These are phyloP conservation scores for Alternaria sp. DNA, from an alignment of 2,329 filamentous ascomycete species.

Conservation along the genomic window DNA sequence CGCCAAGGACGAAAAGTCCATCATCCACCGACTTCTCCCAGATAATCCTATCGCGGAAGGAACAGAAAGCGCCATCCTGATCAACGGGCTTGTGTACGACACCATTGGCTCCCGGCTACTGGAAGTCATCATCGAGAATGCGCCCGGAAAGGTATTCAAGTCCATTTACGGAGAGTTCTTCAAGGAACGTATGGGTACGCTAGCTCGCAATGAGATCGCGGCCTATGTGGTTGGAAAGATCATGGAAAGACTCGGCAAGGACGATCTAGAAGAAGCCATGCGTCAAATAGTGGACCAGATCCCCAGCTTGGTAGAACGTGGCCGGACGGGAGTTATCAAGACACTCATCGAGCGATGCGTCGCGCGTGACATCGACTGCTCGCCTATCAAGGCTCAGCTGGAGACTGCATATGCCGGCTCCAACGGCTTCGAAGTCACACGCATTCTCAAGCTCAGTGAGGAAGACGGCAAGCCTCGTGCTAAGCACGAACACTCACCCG, in stretches of 20 bases:
- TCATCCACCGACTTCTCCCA: conserved; percentile 79
- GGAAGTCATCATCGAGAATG: conserved; percentile 81
- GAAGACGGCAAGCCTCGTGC: conserved; percentile 43
- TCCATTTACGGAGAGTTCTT: conserved; percentile 81
- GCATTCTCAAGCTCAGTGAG: conserved; percentile 65
- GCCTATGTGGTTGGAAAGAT: conserved; percentile 85
- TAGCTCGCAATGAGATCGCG: conserved; percentile 88
- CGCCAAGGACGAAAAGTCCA: conserved; percentile 68
- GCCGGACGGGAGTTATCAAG: conserved; percentile 79
- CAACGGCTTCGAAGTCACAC: conserved; percentile 62
- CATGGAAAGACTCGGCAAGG: conserved; percentile 82
- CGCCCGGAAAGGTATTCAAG: conserved; percentile 91
- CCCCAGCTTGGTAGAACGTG: conserved; percentile 73
- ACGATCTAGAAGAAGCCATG: conserved; percentile 79
- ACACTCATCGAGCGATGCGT: conserved; percentile 83
- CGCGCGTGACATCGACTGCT: conserved; percentile 67
- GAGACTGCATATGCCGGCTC: conserved; percentile 62
- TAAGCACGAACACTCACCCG: conserved; percentile 42
- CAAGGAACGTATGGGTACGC: conserved; percentile 76
- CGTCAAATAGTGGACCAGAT: conserved; percentile 76
- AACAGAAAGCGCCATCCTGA: conserved; percentile 76
- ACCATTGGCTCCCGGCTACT: conserved; percentile 87
- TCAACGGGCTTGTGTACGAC: conserved; percentile 89
- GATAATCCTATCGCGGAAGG: conserved; percentile 77
- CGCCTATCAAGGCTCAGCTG: conserved; percentile 63